Base-by-base conservation (phyloP, 371 early-diverging fungal species). In the Lichtheimia hyalospora region DNA sequence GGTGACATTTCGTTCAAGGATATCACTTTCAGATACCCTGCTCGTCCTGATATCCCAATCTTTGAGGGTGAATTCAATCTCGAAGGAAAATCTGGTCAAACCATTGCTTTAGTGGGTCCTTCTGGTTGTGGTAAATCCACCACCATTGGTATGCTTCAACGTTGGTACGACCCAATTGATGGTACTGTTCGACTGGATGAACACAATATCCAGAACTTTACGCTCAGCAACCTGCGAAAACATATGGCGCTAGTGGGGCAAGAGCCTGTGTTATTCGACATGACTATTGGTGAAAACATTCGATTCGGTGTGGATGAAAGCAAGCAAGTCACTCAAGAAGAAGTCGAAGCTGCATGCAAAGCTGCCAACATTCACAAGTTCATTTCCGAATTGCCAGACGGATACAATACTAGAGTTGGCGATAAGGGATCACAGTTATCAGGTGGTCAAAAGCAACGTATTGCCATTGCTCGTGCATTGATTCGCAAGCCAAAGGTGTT, bases 191-290 rank as follows among this genome's bases (percentile, higher is more conserved):
- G 64, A 0, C 59, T 92, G 8, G 92, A 95, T 64, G 84, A 83
- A 23, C 58, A 73, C 34, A 85, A 92, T 63, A 83, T 92, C 58
- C 70, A 75, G 50, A 75, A 81, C 24, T 82, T 88, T 62, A 67
- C 81, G 40, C 68, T 91, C 39, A 68, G 74, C 18, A 78, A 84
- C 41, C 70, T 92, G n/a, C 86, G 95, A 48, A 60, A 79, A 10
- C 80, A 87, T 43, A 84, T 95, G 70, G 89, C 90, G 1, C 75
- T 95, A 34, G 95, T 96, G 4, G 85, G 89, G 25, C 97, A 98
- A 73, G 95, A 95, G 67, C 94, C 94, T 2, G 77, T 79, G 13
- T 73, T 96, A 18, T 94, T 95, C 69, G 86, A 87, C 69, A 70
- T 85, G 61, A 82, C 90, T 0, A 86, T 96, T 61, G 73, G 79